Conservation (phyloP, 805 yeast genomes). For the Yarrowia sp. region DNA sequence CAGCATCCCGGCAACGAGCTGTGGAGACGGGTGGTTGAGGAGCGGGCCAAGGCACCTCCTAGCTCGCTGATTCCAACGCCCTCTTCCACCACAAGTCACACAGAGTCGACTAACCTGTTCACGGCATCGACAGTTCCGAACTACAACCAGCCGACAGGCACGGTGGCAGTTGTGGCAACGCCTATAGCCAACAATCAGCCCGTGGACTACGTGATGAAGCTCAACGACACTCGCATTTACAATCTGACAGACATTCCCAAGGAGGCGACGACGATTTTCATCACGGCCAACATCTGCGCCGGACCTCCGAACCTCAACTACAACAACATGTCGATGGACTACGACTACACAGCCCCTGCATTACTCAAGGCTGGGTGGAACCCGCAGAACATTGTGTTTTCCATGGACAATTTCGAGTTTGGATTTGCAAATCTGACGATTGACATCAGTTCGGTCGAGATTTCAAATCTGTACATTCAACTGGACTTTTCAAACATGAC, state of each 20-base stretch:
- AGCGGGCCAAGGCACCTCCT: background rate
- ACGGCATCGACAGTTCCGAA: slow-evolving; percentile 27
- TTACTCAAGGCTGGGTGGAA: slow-evolving; percentile 35
- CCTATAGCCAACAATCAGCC: slow-evolving; percentile 44
- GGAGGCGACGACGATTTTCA: slow-evolving; percentile 46
- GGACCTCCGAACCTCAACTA: slow-evolving; percentile 44
- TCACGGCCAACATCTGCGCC: slow-evolving; percentile 51
- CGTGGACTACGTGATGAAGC: slow-evolving; percentile 47
- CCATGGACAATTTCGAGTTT: slow-evolving; percentile 41
- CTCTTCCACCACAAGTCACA: background rate
- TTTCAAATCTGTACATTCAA: slow-evolving; percentile 25
- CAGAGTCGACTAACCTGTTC: slow-evolving; percentile 14
- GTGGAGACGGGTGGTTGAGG: background rate
- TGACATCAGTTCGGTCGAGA: slow-evolving; percentile 47
- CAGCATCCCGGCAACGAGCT: slow-evolving; percentile 1
- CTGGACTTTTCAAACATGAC: slow-evolving; percentile 8
- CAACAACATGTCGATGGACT: slow-evolving; percentile 42
- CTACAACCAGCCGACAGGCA: slow-evolving; percentile 2
- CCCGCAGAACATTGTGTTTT: slow-evolving; percentile 40
- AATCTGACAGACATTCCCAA: slow-evolving; percentile 41
- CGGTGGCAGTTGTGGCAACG: slow-evolving; percentile 44
- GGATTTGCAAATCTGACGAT: slow-evolving; percentile 47
- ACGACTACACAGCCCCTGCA: slow-evolving; percentile 41
- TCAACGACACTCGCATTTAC: slow-evolving; percentile 49
- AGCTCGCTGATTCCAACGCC: background rate